Evolutionary conservation across 768 basidiomycete genomes (phyloP).

Genomic region (Sporobolomyces pararoseus): DNA sequence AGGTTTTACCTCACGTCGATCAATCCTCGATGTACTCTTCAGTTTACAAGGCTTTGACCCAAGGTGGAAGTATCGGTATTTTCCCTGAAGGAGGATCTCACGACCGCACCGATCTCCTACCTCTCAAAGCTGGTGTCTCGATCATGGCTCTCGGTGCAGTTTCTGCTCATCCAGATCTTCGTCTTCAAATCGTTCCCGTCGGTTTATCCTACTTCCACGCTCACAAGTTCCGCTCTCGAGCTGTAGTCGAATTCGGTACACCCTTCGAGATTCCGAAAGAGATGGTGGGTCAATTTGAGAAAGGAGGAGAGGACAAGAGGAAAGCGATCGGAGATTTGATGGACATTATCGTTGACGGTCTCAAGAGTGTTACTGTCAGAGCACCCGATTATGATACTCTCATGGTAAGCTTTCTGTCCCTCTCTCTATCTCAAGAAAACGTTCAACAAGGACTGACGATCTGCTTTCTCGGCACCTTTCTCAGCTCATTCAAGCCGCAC

Average conservation of each 20-base stretch:
- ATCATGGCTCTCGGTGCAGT: constrained; percentile 98
- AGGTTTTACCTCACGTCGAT: constrained; percentile 76
- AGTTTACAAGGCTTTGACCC: constrained; percentile 79
- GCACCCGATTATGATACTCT: constrained; percentile 97
- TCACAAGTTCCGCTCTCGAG: constrained; percentile 85
- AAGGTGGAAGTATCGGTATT: constrained; percentile 88
- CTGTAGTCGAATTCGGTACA: constrained; percentile 91
- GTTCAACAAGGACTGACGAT: no score
- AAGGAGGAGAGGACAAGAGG: constrained; percentile 80
- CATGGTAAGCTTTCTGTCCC: constrained; percentile 62
- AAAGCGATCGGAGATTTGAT: constrained; percentile 85
- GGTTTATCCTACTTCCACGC: constrained; percentile 68
- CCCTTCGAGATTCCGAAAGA: constrained; percentile 89
- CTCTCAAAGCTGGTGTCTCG: constrained; percentile 93
- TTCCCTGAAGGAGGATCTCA: constrained; percentile 99
- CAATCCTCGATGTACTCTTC: constrained; percentile 91
- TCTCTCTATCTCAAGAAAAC: no score
- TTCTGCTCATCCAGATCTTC: constrained; percentile 78
- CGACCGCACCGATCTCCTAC: constrained; percentile 91
- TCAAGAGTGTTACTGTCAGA: constrained; percentile 92
- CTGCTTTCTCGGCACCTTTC: no score
- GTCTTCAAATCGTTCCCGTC: constrained; percentile 79
- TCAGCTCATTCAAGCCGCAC: constrained; percentile 90
- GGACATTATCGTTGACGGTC: constrained; percentile 81
- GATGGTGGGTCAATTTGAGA: constrained; percentile 80